These are phyloP conservation scores for Nakaseomyces sp. DNA, from an alignment of 1,139 yeast species.

Conservation along the genomic window DNA sequence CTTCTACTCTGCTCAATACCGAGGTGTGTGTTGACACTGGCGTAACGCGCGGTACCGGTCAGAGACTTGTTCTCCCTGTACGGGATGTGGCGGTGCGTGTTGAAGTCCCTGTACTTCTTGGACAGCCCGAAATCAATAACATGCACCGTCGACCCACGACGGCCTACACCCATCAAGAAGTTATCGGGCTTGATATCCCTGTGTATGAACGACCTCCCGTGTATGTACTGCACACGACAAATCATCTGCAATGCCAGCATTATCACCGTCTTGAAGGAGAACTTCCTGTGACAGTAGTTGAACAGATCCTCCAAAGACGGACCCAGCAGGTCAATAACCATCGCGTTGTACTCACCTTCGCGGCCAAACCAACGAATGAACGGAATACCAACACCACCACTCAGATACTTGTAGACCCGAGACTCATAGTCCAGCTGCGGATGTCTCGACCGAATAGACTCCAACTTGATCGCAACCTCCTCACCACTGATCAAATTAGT, in stretches of 20 bases:
- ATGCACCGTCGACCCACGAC: constrained; percentile 91
- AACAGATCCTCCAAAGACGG: constrained; percentile 93
- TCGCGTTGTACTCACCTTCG: constrained; percentile 92
- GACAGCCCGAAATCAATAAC: constrained; percentile 97
- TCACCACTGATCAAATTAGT: constrained; percentile 93
- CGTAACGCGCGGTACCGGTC: constrained; percentile 98
- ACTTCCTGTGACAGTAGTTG: constrained; percentile 90
- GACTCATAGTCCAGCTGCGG: constrained; percentile 98
- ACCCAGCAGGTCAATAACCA: constrained; percentile 92
- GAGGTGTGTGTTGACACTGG: constrained; percentile 87
- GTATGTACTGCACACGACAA: constrained; percentile 90
- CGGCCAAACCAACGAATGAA: constrained; percentile 97
- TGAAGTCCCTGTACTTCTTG: constrained; percentile 88
- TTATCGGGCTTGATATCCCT: constrained; percentile 70
- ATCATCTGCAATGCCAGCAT: constrained; percentile 89
- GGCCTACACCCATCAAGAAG: constrained; percentile 69
- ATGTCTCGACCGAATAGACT: constrained; percentile 82
- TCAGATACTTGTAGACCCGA: constrained; percentile 82
- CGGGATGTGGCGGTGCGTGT: constrained; percentile 90
- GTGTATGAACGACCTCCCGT: constrained; percentile 91
- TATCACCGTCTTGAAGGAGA: constrained; percentile 86
- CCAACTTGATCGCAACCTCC: constrained; percentile 94
- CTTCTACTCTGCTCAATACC: constrained; percentile 96
- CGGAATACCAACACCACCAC: constrained; percentile 97
- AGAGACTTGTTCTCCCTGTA: constrained; percentile 92